Conservation (phyloP, 1,284 basidiomycete genomes). For the Farysia itapuensis region DNA sequence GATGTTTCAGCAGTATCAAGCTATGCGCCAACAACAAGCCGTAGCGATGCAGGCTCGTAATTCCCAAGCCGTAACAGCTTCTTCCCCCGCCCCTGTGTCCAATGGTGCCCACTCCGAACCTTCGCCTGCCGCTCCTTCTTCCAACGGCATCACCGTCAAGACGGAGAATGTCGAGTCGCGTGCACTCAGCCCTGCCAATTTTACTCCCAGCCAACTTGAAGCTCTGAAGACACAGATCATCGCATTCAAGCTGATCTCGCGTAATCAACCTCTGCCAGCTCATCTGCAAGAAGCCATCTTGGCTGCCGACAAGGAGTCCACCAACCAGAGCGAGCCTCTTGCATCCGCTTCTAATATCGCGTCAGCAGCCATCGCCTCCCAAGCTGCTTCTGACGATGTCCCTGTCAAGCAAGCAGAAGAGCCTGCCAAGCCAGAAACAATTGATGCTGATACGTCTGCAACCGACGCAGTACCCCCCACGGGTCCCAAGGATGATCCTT, state of each 20-base stretch:
- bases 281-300: constrained; percentile 75
- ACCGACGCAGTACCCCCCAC: constrained; percentile 40
- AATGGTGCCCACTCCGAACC: constrained; percentile 8
- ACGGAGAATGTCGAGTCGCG: constrained; percentile 24
- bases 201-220: constrained; percentile 78
- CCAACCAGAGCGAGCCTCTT: constrained; percentile 64
- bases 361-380: constrained; percentile 66
- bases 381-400: constrained; percentile 67
- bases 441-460: constrained; percentile 2
- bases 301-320: constrained; percentile 53
- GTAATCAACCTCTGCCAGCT: constrained; percentile 78
- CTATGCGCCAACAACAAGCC: constrained; percentile 50
- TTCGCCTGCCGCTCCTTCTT: constrained; percentile 10
- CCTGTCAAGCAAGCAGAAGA: constrained; percentile 17
- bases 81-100: constrained; percentile 14
- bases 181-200: constrained; percentile 40
- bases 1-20: constrained; percentile 56
- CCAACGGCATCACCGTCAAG: constrained; percentile 21
- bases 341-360: constrained; percentile 76
- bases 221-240: constrained; percentile 84
- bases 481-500: constrained; percentile 67
- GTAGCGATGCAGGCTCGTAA: constrained; percentile 37
- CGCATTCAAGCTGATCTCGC: constrained; percentile 80
- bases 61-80: constrained; percentile 13
- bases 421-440: constrained; percentile 1